Base-by-base conservation (phyloP, 495 filamentous ascomycete genomes). In the Evernia prunastri region DNA sequence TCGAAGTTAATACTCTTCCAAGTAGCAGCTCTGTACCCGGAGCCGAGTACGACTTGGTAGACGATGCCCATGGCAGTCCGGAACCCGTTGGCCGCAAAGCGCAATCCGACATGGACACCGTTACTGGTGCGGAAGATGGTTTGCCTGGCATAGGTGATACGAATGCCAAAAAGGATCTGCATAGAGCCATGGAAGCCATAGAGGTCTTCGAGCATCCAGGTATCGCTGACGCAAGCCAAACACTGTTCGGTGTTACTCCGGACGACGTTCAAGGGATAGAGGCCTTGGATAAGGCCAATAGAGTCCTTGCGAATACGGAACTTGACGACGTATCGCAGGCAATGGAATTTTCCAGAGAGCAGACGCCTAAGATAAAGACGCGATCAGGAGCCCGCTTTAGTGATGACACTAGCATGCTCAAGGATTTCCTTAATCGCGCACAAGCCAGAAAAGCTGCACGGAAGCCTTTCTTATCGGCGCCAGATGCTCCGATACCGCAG, bases 381-480 rank as follows among this genome's bases (percentile, higher is more conserved):
- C 67, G 69, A 61, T 68, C 69, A 29, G 63, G 64, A 45, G 56
- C 56, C 11, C 68, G 69, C 37, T 71, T 69, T 58, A 71, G 80
- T 65, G 82, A 84, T 58, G 84, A 87, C 73, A 82, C 83, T 3
- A 82, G 74, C 56, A 67, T 87, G 27, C 77, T 88, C 31, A 84
- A 83, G 66, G 80, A 82, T 58, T 88, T 87, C 68, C 73, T 88
- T 37, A 82, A 77, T 61, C 82, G 80, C 54, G 84, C 84, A 20
- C 81, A 81, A 61, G 81, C 83, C 13, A 86, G 79, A 67, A 84
- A 84, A 66, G 82, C 80, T 36, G 82, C 78, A 66, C 83, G 82
- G 67, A 71, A 72, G 18, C 68, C 72, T 17, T 65, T 47, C 36
- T 56, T 56, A 53, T 42, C 64, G 17, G 51, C 58, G 11, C 68